These are phyloP conservation scores for Boletus barrowsii DNA, from an alignment of 768 basidiomycete species.

Conservation along the genomic window DNA sequence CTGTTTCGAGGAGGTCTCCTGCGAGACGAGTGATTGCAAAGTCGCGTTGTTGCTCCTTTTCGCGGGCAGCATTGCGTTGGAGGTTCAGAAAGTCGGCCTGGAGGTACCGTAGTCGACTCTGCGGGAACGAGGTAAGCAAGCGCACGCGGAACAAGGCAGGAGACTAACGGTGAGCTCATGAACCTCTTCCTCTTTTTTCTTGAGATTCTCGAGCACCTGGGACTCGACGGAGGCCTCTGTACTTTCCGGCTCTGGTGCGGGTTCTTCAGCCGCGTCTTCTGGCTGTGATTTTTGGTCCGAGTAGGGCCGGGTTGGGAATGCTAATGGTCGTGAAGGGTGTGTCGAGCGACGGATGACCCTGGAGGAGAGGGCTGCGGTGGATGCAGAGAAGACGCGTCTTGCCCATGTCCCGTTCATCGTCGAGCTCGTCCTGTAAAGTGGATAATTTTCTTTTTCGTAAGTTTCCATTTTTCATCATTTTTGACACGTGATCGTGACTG, in stretches of 20 bases:
- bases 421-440: not conserved
- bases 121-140: conserved; percentile 8
- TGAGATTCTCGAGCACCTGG: conserved; percentile 52
- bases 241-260: conserved; percentile 15
- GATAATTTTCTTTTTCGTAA: not conserved
- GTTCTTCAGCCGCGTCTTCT: conserved; percentile 8
- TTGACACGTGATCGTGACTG: conserved; percentile 22
- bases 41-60: conserved; percentile 89
- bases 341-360: conserved; percentile 42
- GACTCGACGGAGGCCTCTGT: conserved; percentile 33
- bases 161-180: conserved; percentile 75
- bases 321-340: conserved; percentile 20
- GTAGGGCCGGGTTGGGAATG: conserved; percentile 44
- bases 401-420: conserved; percentile 53
- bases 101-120: conserved; percentile 88
- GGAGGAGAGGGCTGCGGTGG: conserved; percentile 54
- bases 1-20: conserved; percentile 81
- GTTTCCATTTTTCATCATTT: not conserved
- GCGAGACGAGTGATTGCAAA: conserved; percentile 94
- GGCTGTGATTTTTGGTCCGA: conserved; percentile 50
- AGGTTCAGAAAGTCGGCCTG: conserved; percentile 96
- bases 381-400: conserved; percentile 54
- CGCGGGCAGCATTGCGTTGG: conserved; percentile 85
- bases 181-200: conserved; percentile 79
- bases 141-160: not conserved